These are phyloP conservation scores for Trichocladium uniseriatum DNA, from an alignment of 495 filamentous ascomycete species.

Conservation along the genomic window DNA sequence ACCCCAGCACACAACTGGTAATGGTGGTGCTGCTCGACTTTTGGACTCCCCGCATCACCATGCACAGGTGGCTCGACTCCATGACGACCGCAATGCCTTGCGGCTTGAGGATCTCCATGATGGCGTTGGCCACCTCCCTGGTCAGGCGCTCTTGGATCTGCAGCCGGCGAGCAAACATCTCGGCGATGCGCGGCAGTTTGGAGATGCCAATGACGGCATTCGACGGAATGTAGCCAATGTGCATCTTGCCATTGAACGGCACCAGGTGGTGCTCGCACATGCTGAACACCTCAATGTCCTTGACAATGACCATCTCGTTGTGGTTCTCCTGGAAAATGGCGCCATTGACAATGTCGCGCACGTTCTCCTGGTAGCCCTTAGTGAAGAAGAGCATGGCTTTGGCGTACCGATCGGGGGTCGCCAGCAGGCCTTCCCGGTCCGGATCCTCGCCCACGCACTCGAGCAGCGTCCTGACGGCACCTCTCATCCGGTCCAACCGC, in stretches of 20 bases:
- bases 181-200: constrained; percentile 88
- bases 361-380: constrained; percentile 97
- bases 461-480: constrained; percentile 80
- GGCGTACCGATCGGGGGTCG: constrained; percentile 84
- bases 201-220: constrained; percentile 84
- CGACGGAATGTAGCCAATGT: constrained; percentile 93
- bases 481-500: constrained; percentile 66
- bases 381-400: constrained; percentile 98
- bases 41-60: constrained; percentile 92
- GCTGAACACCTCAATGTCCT: constrained; percentile 92
- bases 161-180: constrained; percentile 89
- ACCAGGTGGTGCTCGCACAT: constrained; percentile 98
- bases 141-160: constrained; percentile 95
- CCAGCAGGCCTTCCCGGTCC: constrained; percentile 76
- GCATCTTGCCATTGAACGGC: constrained; percentile 96
- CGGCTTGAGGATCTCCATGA: constrained; percentile 88
- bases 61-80: constrained; percentile 96
- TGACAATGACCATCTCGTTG: constrained; percentile 94
- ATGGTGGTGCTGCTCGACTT: constrained; percentile 82
- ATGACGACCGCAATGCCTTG: constrained; percentile 93
- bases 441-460: constrained; percentile 97
- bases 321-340: constrained; percentile 96
- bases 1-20: constrained; percentile 92
- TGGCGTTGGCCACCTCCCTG: constrained; percentile 89
- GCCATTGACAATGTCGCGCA: constrained; percentile 83